phyloP scores from a whole-genome alignment of 768 basidiomycete genomes.

The Boletus speciosus region DNA sequence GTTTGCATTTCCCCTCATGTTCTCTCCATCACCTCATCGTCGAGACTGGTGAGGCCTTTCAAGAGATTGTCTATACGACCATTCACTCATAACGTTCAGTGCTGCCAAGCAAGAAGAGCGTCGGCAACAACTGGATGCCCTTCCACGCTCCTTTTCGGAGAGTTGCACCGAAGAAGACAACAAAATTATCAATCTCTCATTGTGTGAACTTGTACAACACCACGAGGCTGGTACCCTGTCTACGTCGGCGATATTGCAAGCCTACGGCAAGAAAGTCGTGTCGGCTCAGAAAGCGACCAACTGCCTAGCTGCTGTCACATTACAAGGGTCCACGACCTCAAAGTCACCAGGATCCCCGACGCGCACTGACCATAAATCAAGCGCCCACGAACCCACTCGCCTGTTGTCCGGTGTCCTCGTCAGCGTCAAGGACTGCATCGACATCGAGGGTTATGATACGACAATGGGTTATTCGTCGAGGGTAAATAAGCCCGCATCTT shows the following conservation, averaged over 20 bases:
- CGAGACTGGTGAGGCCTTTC: slow-evolving; percentile 27
- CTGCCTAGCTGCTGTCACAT: slow-evolving; percentile 46
- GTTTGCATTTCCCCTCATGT: slow-evolving; percentile 15
- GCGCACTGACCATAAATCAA: background rate
- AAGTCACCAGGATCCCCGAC: slow-evolving; percentile 10
- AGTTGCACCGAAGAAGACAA: slow-evolving; percentile 34
- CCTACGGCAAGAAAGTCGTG: slow-evolving; percentile 41
- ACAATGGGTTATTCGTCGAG: slow-evolving; percentile 42
- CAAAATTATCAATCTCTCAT: slow-evolving; percentile 34
- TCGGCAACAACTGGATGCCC: slow-evolving; percentile 25
- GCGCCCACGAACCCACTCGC: background rate
- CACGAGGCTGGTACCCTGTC: slow-evolving; percentile 28
- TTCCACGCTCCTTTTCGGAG: slow-evolving; percentile 29
- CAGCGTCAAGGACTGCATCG: slow-evolving; percentile 47
- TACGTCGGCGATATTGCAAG: slow-evolving; percentile 32
- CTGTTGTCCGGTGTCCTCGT: slow-evolving; percentile 46
- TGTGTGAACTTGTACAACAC: slow-evolving; percentile 35
- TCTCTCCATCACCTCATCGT: slow-evolving; percentile 24
- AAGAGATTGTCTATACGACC: background rate
- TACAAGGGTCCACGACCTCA: slow-evolving; percentile 28
- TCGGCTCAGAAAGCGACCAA: slow-evolving; percentile 44
- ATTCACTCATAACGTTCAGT: slow-evolving; percentile 16
- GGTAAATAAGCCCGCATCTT: slow-evolving; percentile 33
- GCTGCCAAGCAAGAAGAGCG: slow-evolving; percentile 34
- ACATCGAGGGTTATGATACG: slow-evolving; percentile 45